phyloP scores from a whole-genome alignment of 768 basidiomycete genomes.

The Asterophora parasitica region DNA sequence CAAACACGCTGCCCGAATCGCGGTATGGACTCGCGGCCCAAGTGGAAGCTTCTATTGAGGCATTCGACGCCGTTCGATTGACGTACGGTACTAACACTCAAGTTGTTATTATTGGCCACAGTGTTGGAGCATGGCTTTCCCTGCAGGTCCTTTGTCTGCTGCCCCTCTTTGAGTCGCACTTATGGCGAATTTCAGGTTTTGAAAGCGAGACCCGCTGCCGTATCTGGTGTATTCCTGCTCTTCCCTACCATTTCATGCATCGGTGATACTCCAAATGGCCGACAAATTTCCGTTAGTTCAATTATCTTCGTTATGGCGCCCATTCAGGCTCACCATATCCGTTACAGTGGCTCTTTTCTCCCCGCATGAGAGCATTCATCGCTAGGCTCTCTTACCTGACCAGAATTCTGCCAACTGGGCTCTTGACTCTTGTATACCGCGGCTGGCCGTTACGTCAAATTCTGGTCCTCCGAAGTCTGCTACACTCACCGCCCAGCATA shows the following conservation, averaged over 20 bases:
- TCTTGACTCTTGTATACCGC: slow-evolving; percentile 41
- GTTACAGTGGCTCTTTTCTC: slow-evolving; percentile 43
- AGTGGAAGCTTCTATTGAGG: slow-evolving; percentile 50
- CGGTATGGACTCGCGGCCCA: slow-evolving; percentile 41
- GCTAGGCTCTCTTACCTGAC: slow-evolving; percentile 40
- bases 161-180: not conserved
- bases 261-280: slow-evolving; percentile 59
- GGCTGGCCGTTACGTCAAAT: slow-evolving; percentile 48
- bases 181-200: slow-evolving; percentile 35
- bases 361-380: slow-evolving; percentile 36
- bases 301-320: not conserved
- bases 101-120: slow-evolving; percentile 57
- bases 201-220: slow-evolving; percentile 35
- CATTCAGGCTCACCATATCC: not conserved
- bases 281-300: slow-evolving; percentile 46
- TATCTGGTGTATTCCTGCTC: slow-evolving; percentile 51
- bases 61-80: slow-evolving; percentile 39
- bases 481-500: slow-evolving; percentile 48
- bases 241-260: slow-evolving; percentile 71
- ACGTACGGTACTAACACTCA: slow-evolving; percentile 29
- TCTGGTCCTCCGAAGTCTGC: slow-evolving; percentile 40
- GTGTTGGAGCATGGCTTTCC: slow-evolving; percentile 68
- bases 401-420: slow-evolving; percentile 31
- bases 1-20: slow-evolving; percentile 16
- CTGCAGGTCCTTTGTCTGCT: slow-evolving; percentile 41